Conservation (phyloP, 768 basidiomycete genomes). For the Rhodotorula graminis region DNA sequence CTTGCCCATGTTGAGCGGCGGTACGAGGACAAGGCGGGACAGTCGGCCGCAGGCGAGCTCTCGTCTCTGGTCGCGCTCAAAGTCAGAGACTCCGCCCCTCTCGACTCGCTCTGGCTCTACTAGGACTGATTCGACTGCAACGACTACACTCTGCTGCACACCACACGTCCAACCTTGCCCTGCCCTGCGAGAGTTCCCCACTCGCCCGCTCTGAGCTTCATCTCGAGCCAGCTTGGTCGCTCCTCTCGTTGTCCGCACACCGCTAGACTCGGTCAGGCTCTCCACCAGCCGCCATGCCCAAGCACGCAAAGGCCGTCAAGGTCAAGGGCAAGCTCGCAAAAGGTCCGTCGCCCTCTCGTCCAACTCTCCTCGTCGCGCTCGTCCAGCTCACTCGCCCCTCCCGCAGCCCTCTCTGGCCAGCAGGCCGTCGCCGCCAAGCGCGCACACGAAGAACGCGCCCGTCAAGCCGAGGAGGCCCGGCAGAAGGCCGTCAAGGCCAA, state of each 20-base stretch:
- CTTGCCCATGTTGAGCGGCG: slow-evolving; percentile 11
- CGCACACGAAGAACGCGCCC: slow-evolving; percentile 3
- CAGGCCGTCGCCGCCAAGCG: slow-evolving; percentile 7
- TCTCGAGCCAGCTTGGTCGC: neutral
- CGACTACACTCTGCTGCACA: too few species aligned
- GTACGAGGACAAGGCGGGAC: neutral
- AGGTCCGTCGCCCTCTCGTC: slow-evolving; percentile 2
- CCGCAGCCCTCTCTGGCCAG: slow-evolving; percentile 12
- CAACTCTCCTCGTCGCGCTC: neutral
- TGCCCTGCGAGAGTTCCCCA: too few species aligned
- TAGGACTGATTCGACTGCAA: too few species aligned
- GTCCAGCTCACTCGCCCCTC: neutral
- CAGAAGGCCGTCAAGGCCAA: slow-evolving; percentile 3
- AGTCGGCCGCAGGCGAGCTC: neutral
- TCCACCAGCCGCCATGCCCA: neutral
- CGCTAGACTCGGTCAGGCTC: too few species aligned
- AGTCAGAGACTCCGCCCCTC: too few species aligned
- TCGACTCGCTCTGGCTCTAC: too few species aligned
- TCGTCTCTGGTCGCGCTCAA: too few species aligned
- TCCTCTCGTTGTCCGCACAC: too few species aligned
- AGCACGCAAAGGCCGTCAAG: slow-evolving; percentile 1
- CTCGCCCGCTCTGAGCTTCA: neutral
- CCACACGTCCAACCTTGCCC: too few species aligned
- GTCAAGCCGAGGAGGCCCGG: slow-evolving; percentile 15
- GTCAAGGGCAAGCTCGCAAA: slow-evolving; percentile 27